phyloP scores from a whole-genome alignment of 2,329 filamentous ascomycete species.

The Ophiostoma perfectum region DNA sequence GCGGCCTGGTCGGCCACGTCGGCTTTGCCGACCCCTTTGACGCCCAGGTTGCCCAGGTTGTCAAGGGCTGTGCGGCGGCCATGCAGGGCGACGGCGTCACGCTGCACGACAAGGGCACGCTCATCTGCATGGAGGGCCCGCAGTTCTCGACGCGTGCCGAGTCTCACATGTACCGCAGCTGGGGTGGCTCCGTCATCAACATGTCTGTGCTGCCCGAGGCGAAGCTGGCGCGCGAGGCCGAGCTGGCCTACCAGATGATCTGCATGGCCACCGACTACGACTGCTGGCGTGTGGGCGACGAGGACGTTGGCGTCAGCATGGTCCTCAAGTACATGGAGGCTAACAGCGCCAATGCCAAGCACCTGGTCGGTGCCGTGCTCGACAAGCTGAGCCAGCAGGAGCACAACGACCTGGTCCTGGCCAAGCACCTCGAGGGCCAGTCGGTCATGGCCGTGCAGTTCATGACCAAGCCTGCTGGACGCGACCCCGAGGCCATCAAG shows the following conservation, averaged over 20 bases:
- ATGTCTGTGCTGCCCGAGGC: constrained; percentile 95
- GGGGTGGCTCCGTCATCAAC: constrained; percentile 95
- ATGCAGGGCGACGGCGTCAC: constrained; percentile 79
- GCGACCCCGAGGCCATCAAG: constrained; percentile 67
- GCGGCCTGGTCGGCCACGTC: constrained; percentile 86
- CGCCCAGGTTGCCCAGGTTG: constrained; percentile 65
- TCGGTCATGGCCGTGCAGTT: constrained; percentile 71
- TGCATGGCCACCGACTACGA: constrained; percentile 99
- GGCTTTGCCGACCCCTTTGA: constrained; percentile 97
- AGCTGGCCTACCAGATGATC: constrained; percentile 96
- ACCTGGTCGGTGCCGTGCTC: constrained; percentile 78
- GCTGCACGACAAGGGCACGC: constrained; percentile 75
- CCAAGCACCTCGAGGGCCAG: constrained; percentile 73
- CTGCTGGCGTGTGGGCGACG: constrained; percentile 82
- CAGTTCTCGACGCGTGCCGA: constrained; percentile 96
- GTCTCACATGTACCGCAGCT: constrained; percentile 87
- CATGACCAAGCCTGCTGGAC: constrained; percentile 74
- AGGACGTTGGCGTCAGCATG: constrained; percentile 90
- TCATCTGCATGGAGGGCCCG: constrained; percentile 98
- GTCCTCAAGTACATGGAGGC: constrained; percentile 95
- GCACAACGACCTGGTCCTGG: constrained; percentile 67
- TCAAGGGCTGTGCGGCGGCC: constrained; percentile 66
- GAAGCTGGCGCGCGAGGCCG: constrained; percentile 91
- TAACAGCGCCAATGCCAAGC: constrained; percentile 81
- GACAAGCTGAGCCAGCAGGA: constrained; percentile 77